Evolutionary conservation across 805 yeast species (phyloP).

Genomic region (Debaryomyces castellii): DNA sequence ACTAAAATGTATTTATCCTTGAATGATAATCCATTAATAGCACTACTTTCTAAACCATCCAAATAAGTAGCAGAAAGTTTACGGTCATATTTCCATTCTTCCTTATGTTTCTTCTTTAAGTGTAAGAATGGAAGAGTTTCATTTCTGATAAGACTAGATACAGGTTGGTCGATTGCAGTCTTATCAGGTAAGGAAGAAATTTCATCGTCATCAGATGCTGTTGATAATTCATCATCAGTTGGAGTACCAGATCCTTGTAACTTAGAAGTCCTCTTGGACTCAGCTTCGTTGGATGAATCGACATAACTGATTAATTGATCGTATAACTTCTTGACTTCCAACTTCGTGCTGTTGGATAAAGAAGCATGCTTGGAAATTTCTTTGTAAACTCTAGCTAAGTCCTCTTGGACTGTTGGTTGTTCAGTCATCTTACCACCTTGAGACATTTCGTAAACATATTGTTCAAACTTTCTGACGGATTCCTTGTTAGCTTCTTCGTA

Average conservation of each 20-base stretch:
- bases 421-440: conserved; percentile 85
- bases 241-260: conserved; percentile 43
- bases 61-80: conserved; percentile 73
- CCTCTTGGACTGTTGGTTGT: conserved; percentile 82
- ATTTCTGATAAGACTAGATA: conserved; percentile 68
- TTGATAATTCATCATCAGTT: conserved; percentile 37
- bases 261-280: conserved; percentile 57
- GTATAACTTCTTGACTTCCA: conserved; percentile 71
- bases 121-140: conserved; percentile 95
- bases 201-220: conserved; percentile 68
- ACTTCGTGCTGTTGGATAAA: conserved; percentile 57
- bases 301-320: conserved; percentile 69
- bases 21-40: conserved; percentile 90
- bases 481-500: conserved; percentile 87
- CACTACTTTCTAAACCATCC: conserved; percentile 90
- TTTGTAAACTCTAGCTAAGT: conserved; percentile 77
- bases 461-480: conserved; percentile 90
- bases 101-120: conserved; percentile 71
- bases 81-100: conserved; percentile 87
- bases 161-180: conserved; percentile 69
- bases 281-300: conserved; percentile 69
- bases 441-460: conserved; percentile 95
- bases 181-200: conserved; percentile 80
- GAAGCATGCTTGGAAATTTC: conserved; percentile 75
- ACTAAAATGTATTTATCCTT: conserved; percentile 84